These are phyloP conservation scores for Yarrowia galli DNA, from an alignment of 1,139 yeast genomes.

Conservation along the genomic window DNA sequence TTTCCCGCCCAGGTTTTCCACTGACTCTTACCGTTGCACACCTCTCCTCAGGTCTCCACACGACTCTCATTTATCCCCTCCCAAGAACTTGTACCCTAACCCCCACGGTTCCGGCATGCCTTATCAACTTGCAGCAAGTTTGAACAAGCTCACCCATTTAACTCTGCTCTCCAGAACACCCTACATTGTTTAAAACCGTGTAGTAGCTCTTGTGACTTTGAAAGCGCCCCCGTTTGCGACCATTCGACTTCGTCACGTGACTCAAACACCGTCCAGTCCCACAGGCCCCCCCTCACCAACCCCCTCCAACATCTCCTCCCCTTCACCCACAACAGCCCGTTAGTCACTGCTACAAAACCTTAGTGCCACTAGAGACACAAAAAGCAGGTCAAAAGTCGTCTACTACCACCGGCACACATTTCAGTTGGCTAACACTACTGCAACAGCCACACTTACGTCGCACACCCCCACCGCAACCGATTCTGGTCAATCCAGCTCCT, in stretches of 20 bases:
- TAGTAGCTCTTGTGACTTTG: neutral
- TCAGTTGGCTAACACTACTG: slow-evolving; percentile 33
- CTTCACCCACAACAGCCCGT: slow-evolving; percentile 20
- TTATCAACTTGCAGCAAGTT: slow-evolving; percentile 36
- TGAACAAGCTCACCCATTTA: slow-evolving; percentile 36
- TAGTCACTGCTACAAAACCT: slow-evolving; percentile 17
- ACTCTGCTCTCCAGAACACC: slow-evolving; percentile 18
- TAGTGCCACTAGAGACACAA: slow-evolving; percentile 37
- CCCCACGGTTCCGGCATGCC: slow-evolving; percentile 21
- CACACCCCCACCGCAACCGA: neutral
- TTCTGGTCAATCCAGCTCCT: neutral
- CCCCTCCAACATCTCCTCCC: too few relatives aligned
- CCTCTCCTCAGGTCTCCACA: neutral
- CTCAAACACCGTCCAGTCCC: neutral
- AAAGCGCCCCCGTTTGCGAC: too few relatives aligned
- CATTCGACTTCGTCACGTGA: too few relatives aligned
- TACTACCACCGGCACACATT: slow-evolving; percentile 28
- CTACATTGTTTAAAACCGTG: neutral
- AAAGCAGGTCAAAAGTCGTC: slow-evolving; percentile 30
- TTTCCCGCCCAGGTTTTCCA: neutral
- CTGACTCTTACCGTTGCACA: too few relatives aligned
- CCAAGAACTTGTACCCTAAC: slow-evolving; percentile 6
- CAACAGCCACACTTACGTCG: slow-evolving; percentile 31
- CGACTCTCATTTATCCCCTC: neutral
- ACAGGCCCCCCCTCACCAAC: too few relatives aligned